These are phyloP conservation scores for Diaporthe destruens DNA, from an alignment of 2,329 filamentous ascomycete species.

Conservation along the genomic window DNA sequence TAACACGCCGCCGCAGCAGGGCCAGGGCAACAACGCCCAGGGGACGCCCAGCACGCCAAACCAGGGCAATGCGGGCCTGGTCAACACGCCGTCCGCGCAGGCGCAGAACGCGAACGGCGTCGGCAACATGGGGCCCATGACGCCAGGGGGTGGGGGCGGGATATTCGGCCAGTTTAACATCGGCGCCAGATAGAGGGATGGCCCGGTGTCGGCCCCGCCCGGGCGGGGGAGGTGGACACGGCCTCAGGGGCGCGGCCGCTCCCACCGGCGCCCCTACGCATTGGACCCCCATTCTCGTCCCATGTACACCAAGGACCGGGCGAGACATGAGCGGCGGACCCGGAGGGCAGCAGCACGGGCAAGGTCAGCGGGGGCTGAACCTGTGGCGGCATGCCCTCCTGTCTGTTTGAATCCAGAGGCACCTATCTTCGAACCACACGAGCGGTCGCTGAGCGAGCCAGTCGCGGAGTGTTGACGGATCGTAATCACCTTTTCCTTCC, in stretches of 20 bases:
- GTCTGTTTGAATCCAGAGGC: neutral
- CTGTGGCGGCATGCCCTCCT: neutral
- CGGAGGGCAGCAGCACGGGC: too few species aligned
- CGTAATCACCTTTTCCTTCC: neutral
- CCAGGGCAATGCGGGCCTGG: slow-evolving; percentile 67
- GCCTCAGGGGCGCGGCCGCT: too few species aligned
- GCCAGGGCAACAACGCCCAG: slow-evolving; percentile 56
- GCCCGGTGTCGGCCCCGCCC: slow-evolving; percentile 2
- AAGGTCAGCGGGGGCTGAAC: too few species aligned
- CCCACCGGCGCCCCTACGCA: too few species aligned
- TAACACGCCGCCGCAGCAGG: slow-evolving; percentile 56
- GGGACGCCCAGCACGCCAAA: slow-evolving; percentile 72
- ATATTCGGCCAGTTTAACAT: slow-evolving; percentile 81
- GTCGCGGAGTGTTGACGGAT: neutral
- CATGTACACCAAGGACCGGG: too few species aligned
- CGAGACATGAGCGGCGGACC: too few species aligned
- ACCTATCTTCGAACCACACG: neutral
- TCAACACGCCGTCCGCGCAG: slow-evolving; percentile 62
- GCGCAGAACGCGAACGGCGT: slow-evolving; percentile 69
- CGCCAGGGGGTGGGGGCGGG: slow-evolving; percentile 80
- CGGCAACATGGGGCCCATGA: slow-evolving; percentile 75
- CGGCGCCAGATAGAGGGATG: slow-evolving; percentile 46
- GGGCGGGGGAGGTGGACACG: neutral
- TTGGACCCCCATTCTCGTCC: too few species aligned
- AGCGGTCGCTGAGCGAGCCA: neutral